phyloP scores from a whole-genome alignment of 2,329 filamentous ascomycete genomes.

The Thelonectria rubi region DNA sequence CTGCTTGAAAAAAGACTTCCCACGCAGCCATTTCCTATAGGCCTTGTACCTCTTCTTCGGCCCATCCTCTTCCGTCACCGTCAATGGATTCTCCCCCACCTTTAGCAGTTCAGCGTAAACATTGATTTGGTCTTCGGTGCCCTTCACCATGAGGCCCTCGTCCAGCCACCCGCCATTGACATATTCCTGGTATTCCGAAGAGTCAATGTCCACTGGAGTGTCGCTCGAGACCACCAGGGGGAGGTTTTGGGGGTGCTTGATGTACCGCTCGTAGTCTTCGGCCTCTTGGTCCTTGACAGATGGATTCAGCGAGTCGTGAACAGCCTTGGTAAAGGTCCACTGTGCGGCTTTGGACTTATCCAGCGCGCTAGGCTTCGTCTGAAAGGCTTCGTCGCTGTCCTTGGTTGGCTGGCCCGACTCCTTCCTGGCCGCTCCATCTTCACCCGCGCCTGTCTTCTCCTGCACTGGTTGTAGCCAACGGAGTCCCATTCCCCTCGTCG shows the following conservation, averaged over 20 bases:
- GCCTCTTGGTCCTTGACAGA: constrained; percentile 79
- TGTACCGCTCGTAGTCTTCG: constrained; percentile 88
- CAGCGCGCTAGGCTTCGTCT: constrained; percentile 65
- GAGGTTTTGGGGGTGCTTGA: constrained; percentile 87
- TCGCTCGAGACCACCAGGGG: constrained; percentile 81
- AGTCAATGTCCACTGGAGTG: constrained; percentile 65
- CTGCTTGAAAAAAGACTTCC: constrained; percentile 97
- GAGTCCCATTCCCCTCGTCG: constrained; percentile 61
- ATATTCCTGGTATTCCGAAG: constrained; percentile 81
- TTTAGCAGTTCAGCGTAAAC: constrained; percentile 81
- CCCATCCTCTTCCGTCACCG: constrained; percentile 85
- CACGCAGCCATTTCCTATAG: constrained; percentile 92
- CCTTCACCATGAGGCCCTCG: constrained; percentile 63
- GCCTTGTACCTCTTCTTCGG: constrained; percentile 96
- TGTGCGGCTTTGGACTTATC: constrained; percentile 86
- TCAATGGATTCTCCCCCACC: constrained; percentile 83
- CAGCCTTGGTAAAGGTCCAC: constrained; percentile 87
- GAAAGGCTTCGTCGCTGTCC: constrained; percentile 40
- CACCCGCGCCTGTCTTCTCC: constrained; percentile 44
- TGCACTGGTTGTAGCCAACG: constrained; percentile 67
- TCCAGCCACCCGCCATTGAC: constrained; percentile 74
- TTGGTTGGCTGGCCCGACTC: constrained; percentile 32
- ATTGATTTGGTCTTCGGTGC: constrained; percentile 54
- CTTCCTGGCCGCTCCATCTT: constrained; percentile 16
- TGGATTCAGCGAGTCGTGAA: constrained; percentile 86